Conservation (phyloP, 768 basidiomycete genomes). For the Rhodotorula diobovata region DNA sequence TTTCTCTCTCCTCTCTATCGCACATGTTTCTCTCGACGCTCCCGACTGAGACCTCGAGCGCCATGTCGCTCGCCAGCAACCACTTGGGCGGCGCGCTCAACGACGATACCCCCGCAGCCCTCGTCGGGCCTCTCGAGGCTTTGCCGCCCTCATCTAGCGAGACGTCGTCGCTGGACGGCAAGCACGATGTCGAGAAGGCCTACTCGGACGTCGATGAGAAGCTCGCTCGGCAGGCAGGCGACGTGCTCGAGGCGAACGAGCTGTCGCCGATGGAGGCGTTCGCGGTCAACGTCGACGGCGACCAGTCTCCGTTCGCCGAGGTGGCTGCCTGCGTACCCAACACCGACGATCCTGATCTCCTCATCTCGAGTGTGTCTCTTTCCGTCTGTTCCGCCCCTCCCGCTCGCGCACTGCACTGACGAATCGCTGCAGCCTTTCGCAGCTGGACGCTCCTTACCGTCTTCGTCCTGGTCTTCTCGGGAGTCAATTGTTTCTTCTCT, state of each 20-base stretch:
- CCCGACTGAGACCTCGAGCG: too few species aligned
- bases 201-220: neutral
- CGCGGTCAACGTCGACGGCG: constrained; percentile 52
- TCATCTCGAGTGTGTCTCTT: constrained; percentile 58
- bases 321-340: constrained; percentile 83
- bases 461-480: constrained; percentile 59
- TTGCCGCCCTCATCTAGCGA: too few species aligned
- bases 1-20: too few species aligned
- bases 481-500: constrained; percentile 87
- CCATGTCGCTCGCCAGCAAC: too few species aligned
- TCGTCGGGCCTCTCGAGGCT: too few species aligned
- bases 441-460: constrained; percentile 82
- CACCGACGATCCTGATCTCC: constrained; percentile 97
- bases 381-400: too few species aligned
- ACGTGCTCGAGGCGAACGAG: neutral
- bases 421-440: constrained; percentile 54
- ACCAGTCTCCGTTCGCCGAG: constrained; percentile 95
- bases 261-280: neutral
- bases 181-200: neutral
- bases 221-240: neutral
- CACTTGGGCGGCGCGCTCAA: too few species aligned
- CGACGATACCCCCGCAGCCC: too few species aligned
- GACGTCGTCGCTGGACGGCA: too few species aligned
- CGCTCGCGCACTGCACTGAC: too few species aligned
- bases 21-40: too few species aligned